Conservation (phyloP, 2,329 filamentous ascomycete genomes). For the Cordyceps fumosorosea region DNA sequence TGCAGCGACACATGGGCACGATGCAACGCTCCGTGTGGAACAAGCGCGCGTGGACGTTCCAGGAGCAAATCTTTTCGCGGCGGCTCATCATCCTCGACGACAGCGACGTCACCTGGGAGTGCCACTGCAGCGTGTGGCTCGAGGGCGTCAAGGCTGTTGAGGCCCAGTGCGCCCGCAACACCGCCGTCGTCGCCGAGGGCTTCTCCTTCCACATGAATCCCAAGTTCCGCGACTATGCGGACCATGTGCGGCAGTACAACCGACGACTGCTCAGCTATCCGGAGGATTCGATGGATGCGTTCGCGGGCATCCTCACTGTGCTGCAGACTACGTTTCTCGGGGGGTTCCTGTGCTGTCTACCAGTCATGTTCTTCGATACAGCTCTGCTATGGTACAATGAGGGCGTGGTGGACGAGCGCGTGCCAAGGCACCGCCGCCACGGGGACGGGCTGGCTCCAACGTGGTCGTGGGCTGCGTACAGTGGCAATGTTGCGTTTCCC, state of each 20-base stretch:
- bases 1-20: not conserved
- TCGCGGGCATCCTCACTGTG: conserved; percentile 12
- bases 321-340: conserved; percentile 9
- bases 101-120: conserved; percentile 8
- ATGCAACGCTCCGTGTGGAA: conserved; percentile 7
- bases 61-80: conserved; percentile 12
- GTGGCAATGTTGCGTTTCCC: conserved; percentile 1
- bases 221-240: conserved; percentile 1
- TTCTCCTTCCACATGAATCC: conserved; percentile 7
- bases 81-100: conserved; percentile 8
- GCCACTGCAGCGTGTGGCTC: conserved; percentile 13
- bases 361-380: conserved; percentile 13
- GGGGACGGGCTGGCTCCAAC: not conserved
- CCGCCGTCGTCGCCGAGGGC: conserved; percentile 2
- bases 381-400: conserved; percentile 13
- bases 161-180: conserved; percentile 9
- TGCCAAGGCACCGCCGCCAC: not conserved
- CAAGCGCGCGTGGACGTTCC: conserved; percentile 9
- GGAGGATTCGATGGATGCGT: conserved; percentile 11
- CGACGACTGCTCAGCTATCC: conserved; percentile 7
- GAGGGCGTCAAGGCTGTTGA: conserved; percentile 10
- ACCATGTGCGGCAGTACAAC: conserved; percentile 11
- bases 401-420: not conserved
- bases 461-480: conserved; percentile 8
- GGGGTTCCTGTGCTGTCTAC: conserved; percentile 12